These are phyloP conservation scores for Hamamelis virginiana DNA, from an alignment of 164 flowering plant species.

Conservation along the genomic window DNA sequence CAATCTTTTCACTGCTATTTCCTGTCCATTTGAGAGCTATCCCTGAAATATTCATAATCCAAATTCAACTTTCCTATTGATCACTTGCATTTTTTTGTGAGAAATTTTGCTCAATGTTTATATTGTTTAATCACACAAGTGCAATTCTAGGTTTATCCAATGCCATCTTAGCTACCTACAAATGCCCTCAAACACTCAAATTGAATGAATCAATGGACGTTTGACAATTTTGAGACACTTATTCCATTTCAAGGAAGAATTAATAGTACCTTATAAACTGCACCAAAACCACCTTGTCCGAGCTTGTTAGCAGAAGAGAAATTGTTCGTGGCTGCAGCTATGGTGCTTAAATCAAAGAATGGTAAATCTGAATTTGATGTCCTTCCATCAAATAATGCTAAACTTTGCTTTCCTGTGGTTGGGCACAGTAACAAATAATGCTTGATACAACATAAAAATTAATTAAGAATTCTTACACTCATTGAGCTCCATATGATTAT, in stretches of 20 bases:
- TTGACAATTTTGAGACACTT: too few species aligned
- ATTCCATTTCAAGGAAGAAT: too few species aligned
- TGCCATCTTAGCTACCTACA: background rate
- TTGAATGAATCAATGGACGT: too few species aligned
- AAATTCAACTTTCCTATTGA: too few species aligned
- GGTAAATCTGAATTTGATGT: constrained; percentile 19
- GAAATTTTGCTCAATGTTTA: background rate
- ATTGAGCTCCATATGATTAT: too few species aligned
- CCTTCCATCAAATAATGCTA: constrained; percentile 1
- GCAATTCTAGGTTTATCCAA: background rate
- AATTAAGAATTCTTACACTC: too few species aligned
- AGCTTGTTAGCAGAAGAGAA: constrained; percentile 40
- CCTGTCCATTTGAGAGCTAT: constrained; percentile 26
- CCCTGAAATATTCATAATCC: constrained; percentile 27
- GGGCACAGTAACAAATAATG: too few species aligned
- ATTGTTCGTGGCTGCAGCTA: constrained; percentile 39
- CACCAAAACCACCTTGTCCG: constrained; percentile 58
- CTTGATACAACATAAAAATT: too few species aligned
- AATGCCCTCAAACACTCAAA: background rate
- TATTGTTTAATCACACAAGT: background rate
- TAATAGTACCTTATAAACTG: constrained; percentile 44
- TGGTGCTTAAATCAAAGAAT: constrained; percentile 21
- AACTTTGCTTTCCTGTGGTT: too few species aligned
- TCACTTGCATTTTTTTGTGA: background rate
- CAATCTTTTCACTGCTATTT: constrained; percentile 43